A percentile compares a stretch with the other conserved stretches of the same genome.
These are phyloP conservation scores for Podaxis sp. DNA, from an alignment of 768 basidiomycete genomes.

Conservation along the genomic window DNA sequence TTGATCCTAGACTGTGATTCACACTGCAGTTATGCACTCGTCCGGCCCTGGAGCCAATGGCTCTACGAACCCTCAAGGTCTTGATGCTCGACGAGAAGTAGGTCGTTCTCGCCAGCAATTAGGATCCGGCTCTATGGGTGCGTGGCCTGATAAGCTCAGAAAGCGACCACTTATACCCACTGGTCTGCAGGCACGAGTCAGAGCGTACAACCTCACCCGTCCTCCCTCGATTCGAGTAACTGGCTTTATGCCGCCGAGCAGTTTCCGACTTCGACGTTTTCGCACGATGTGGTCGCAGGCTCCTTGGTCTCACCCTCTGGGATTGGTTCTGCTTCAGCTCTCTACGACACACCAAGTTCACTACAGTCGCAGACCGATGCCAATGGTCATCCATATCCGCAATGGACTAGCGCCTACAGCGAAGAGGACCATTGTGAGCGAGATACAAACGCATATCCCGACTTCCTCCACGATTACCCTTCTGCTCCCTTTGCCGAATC, in stretches of 20 bases:
- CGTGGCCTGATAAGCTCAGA: slow-evolving; percentile 7
- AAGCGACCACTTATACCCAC: background rate
- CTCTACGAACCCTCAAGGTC: slow-evolving; percentile 24
- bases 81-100: slow-evolving; percentile 23
- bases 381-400: slow-evolving; percentile 40
- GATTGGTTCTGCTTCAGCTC: slow-evolving; percentile 55
- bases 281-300: slow-evolving; percentile 19
- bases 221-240: slow-evolving; percentile 7
- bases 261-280: slow-evolving; percentile 12
- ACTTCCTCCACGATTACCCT: background rate
- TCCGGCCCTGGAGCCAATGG: slow-evolving; percentile 31
- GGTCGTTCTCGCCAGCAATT: slow-evolving; percentile 23
- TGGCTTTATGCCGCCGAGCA: slow-evolving; percentile 9
- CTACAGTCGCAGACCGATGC: slow-evolving; percentile 25
- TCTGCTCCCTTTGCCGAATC: slow-evolving; percentile 23
- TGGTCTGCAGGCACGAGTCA: slow-evolving; percentile 4
- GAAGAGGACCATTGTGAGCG: slow-evolving; percentile 23
- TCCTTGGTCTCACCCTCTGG: slow-evolving; percentile 35
- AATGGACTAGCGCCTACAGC: slow-evolving; percentile 36
- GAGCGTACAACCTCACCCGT: background rate
- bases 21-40: slow-evolving; percentile 27
- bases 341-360: slow-evolving; percentile 50
- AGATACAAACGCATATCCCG: background rate
- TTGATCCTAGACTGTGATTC: slow-evolving; percentile 16
- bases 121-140: slow-evolving; percentile 24